Evolutionary conservation across 202 grass and related monocot species (phyloP).

Genomic region (Zoysia matrella): DNA sequence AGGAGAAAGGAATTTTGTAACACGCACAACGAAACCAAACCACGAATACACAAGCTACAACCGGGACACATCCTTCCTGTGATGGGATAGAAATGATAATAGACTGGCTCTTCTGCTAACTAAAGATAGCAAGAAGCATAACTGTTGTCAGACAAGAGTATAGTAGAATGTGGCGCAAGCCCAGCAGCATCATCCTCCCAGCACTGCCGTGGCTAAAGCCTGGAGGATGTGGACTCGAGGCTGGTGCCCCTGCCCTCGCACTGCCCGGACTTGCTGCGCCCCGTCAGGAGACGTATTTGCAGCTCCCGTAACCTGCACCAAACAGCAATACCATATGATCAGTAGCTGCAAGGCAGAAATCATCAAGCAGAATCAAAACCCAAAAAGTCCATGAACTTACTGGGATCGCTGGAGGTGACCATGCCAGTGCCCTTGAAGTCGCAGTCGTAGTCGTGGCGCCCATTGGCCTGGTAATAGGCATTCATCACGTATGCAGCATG

Average conservation of each 20-base stretch:
- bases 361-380: not conserved
- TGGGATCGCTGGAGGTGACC: slow-evolving; percentile 69
- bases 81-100: not conserved
- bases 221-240: slow-evolving; percentile 46
- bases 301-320: slow-evolving; percentile 66
- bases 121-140: slow-evolving; percentile 40
- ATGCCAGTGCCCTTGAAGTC: slow-evolving; percentile 70
- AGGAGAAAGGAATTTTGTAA: not conserved
- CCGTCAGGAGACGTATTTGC: slow-evolving; percentile 73
- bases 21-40: not conserved
- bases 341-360: not conserved
- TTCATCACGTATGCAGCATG: slow-evolving; percentile 89
- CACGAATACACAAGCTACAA: slow-evolving; percentile 21
- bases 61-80: not conserved
- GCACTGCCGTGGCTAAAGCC: slow-evolving; percentile 29
- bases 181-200: slow-evolving; percentile 40
- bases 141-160: slow-evolving; percentile 48
- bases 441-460: slow-evolving; percentile 51
- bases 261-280: slow-evolving; percentile 56
- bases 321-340: not conserved
- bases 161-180: slow-evolving; percentile 55
- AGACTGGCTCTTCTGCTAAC: slow-evolving; percentile 17
- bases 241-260: slow-evolving; percentile 38
- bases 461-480: slow-evolving; percentile 64
- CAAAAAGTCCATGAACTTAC: slow-evolving; percentile 45